phyloP scores from a whole-genome alignment of 2,329 filamentous ascomycete genomes.

The Teratosphaeria viscida region DNA sequence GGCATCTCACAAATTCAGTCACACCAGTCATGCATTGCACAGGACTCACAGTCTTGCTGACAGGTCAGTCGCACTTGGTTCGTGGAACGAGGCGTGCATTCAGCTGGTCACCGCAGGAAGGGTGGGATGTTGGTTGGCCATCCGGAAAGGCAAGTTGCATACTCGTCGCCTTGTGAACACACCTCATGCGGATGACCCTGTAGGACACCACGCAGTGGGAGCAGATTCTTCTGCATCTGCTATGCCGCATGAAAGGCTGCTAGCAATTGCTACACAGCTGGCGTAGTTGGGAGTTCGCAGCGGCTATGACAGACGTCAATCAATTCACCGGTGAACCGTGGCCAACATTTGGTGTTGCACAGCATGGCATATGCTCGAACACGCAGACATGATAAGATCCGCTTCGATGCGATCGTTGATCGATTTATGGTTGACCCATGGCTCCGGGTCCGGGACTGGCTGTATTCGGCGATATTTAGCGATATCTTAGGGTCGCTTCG shows the following conservation, averaged over 20 bases:
- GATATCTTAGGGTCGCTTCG: background rate
- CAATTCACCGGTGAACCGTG: no score
- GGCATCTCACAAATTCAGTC: background rate
- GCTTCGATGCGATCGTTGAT: background rate
- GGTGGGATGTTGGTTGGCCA: background rate
- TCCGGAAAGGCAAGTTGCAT: background rate
- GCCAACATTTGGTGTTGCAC: background rate
- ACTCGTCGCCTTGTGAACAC: background rate
- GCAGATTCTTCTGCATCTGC: background rate
- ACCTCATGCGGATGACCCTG: background rate
- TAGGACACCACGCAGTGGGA: background rate
- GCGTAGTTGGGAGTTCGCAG: background rate
- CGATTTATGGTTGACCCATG: background rate
- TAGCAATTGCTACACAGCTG: background rate
- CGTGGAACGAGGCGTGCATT: background rate
- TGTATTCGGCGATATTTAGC: background rate
- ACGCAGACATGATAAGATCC: background rate
- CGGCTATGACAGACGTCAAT: background rate
- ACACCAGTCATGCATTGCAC: background rate
- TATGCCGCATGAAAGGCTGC: background rate
- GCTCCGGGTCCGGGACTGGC: background rate
- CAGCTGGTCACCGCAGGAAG: background rate
- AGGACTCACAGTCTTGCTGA: background rate
- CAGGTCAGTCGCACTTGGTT: background rate
- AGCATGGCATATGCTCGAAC: background rate